These are phyloP conservation scores for Monilinia laxa DNA, from an alignment of 2,329 filamentous ascomycete genomes.

Conservation along the genomic window DNA sequence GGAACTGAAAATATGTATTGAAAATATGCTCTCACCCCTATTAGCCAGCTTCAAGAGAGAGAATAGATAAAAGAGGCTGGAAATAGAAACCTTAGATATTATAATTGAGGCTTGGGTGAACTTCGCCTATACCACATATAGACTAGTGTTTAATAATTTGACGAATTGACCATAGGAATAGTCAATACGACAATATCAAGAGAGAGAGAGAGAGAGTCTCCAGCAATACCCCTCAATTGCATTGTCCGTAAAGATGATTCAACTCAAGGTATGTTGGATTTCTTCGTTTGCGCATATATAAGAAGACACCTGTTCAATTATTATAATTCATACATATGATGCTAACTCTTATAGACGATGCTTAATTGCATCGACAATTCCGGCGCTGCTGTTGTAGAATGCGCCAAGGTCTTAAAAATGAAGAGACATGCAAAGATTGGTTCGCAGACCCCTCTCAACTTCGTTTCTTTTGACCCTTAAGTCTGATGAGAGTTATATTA, in stretches of 20 bases:
- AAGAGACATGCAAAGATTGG: conserved; percentile 87
- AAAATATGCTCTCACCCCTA: conserved; percentile 15
- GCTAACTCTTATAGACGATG: conserved; percentile 65
- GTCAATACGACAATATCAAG: background rate
- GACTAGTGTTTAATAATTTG: conserved; percentile 22
- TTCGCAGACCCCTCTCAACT: conserved; percentile 46
- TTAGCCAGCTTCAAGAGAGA: conserved; percentile 16
- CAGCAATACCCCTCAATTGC: conserved; percentile 23
- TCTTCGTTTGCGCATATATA: background rate
- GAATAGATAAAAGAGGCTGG: conserved; percentile 18
- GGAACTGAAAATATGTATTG: conserved; percentile 11
- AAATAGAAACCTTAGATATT: conserved; percentile 12
- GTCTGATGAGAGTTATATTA: conserved; percentile 42
- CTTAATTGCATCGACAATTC: conserved; percentile 99
- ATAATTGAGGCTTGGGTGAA: conserved; percentile 19
- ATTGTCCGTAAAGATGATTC: conserved; percentile 70
- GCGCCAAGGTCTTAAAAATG: conserved; percentile 87
- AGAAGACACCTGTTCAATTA: background rate
- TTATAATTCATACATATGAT: background rate
- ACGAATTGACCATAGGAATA: conserved; percentile 11
- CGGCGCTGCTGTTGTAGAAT: conserved; percentile 94
- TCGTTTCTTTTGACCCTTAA: background rate
- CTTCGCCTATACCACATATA: conserved; percentile 11
- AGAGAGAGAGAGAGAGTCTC: conserved; percentile 2
- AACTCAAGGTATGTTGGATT: conserved; percentile 66